Base-by-base conservation (phyloP, 352 stramenopile genomes). In the Globisporangium apiculatum region DNA sequence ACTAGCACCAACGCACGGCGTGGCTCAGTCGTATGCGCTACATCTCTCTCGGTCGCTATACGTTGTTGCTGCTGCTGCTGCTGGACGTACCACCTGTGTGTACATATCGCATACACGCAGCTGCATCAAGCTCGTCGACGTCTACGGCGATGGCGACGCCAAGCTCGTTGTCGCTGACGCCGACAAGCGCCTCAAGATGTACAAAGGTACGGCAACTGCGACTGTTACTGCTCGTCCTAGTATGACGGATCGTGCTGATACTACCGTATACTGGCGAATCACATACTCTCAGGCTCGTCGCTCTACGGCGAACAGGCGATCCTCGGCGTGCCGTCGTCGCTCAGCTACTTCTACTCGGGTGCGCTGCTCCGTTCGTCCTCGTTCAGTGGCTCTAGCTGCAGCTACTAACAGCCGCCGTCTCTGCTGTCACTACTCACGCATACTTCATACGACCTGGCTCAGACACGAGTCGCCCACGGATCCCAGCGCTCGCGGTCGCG, bases 111-210 rank as follows among this genome's bases (percentile, higher is more conserved):
- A 43, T 42, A 11, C 5, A 15, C 18, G 37, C 53, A 91, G 75
- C 40, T 89, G 73, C 60, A 77, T 94, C 58, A 68, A 83, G 43
- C 69, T 92, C 48, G 79, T 89, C 43, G 84, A 95, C 50, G 75
- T 94, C 5, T 92, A 90, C 50, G 86, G 83, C 14, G 85, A 96
- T 48, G 84, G 87, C 15, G 87, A 96, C 64, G 65, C 65, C 10
- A 93, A 92, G 49, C 66, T 96, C 46, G 58, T 94, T 7, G 73
- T 95, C 6, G 82, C 82, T 1, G 85, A 96, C 62, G 67, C 70
- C n/a, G 82, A 94, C 58, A 76, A 84, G 37, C 72, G 83, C 9
- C 72, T 96, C 43, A 93, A 92, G 56, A 90, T 96, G 73, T 96
- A 86, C 67, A 94, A 95, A 81, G 87, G 81, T 83, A 7, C 15